Evolutionary conservation across 1,284 basidiomycete genomes (phyloP).

Genomic region (Veloboletus limbatus): DNA sequence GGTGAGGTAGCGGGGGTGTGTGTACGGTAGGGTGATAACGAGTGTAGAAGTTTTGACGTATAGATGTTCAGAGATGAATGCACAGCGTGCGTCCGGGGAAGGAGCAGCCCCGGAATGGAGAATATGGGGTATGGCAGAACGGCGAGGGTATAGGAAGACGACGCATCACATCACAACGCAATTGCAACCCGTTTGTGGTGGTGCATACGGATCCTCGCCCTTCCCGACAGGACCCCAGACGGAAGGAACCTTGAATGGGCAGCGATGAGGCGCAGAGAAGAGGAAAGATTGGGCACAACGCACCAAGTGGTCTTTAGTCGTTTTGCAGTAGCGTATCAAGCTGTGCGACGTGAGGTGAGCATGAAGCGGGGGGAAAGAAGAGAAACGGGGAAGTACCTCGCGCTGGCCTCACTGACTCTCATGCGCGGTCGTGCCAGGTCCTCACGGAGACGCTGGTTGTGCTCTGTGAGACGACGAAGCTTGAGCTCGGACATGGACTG

Average conservation of each 20-base stretch:
- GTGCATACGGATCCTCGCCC: constrained; percentile 86
- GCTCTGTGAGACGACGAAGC: constrained; percentile 75
- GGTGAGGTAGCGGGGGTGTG: constrained; percentile 18
- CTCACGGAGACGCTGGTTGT: constrained; percentile 74
- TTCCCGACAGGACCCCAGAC: constrained; percentile 94
- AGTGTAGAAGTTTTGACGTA: constrained; percentile 23
- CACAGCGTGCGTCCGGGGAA: constrained; percentile 15
- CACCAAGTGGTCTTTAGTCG: constrained; percentile 72
- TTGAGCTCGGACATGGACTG: constrained; percentile 82
- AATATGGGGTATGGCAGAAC: constrained; percentile 29
- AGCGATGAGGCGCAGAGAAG: constrained; percentile 1
- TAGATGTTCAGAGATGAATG: constrained; percentile 19
- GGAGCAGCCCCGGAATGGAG: constrained; percentile 2
- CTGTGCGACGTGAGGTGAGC: constrained; percentile 42
- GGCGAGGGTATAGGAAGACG: constrained; percentile 30
- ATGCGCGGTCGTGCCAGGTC: constrained; percentile 74
- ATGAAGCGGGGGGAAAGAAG: neutral
- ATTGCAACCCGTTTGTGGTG: constrained; percentile 40
- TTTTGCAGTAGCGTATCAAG: constrained; percentile 73
- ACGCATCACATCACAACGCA: constrained; percentile 35
- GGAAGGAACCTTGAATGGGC: constrained; percentile 71
- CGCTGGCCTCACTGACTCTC: constrained; percentile 73
- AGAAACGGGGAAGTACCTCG: constrained; percentile 48
- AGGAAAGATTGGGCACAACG: constrained; percentile 21
- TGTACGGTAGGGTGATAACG: constrained; percentile 31